A percentile compares a stretch with the other conserved stretches of the same genome.
These are phyloP conservation scores for Cephalotrichum gorgonifer DNA, from an alignment of 2,329 filamentous ascomycete genomes.

Conservation along the genomic window DNA sequence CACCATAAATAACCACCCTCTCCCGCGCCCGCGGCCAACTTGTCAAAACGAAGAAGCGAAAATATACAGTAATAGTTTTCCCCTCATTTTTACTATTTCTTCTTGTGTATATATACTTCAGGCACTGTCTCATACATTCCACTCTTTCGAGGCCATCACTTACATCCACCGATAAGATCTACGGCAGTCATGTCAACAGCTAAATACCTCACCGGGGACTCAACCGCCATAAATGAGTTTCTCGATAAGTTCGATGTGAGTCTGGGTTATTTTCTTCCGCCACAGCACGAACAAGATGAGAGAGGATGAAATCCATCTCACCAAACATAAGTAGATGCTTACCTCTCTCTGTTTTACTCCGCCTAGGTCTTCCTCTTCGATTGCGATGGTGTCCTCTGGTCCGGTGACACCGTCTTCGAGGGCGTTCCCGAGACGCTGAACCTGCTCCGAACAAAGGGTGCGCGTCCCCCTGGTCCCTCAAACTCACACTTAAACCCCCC, in stretches of 20 bases:
- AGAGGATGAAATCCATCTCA: background rate
- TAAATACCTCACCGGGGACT: slow-evolving; percentile 71
- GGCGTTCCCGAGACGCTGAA: slow-evolving; percentile 78
- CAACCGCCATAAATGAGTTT: slow-evolving; percentile 68
- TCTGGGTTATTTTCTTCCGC: slow-evolving; percentile 9
- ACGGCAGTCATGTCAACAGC: slow-evolving; percentile 19
- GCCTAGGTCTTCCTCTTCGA: slow-evolving; percentile 78
- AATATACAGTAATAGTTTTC: too few relatives aligned
- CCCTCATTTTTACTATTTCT: too few relatives aligned
- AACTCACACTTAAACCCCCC: background rate
- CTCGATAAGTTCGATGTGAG: slow-evolving; percentile 86
- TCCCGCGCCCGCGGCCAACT: too few relatives aligned
- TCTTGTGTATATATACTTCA: too few relatives aligned
- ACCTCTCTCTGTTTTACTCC: slow-evolving; percentile 4
- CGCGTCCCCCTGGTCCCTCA: too few relatives aligned
- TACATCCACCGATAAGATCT: background rate
- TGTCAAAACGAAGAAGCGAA: too few relatives aligned
- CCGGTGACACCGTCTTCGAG: slow-evolving; percentile 80
- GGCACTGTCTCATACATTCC: too few relatives aligned
- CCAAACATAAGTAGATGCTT: too few relatives aligned
- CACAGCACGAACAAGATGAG: background rate
- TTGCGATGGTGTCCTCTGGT: slow-evolving; percentile 97
- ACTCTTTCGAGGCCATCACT: too few relatives aligned
- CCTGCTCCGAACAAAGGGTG: slow-evolving; percentile 72
- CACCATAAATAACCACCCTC: too few relatives aligned